Evolutionary conservation across 2,329 filamentous ascomycete species (phyloP).

Genomic region (Aspergillus carbonarius): DNA sequence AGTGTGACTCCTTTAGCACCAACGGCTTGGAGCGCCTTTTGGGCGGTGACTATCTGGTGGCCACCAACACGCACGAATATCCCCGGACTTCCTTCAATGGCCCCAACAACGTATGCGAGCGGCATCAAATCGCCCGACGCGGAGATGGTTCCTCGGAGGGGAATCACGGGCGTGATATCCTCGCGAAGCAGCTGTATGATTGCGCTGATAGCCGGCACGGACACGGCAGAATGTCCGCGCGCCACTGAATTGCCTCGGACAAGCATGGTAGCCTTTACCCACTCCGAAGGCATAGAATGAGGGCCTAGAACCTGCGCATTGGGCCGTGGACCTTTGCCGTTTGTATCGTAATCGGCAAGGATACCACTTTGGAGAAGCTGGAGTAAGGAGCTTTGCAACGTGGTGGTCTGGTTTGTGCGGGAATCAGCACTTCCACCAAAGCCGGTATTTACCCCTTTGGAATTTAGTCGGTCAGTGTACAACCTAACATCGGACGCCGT

Average conservation of each 20-base stretch:
- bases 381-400: constrained; percentile 56
- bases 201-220: not conserved
- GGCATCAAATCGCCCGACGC: constrained; percentile 40
- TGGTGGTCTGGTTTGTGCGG: constrained; percentile 50
- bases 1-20: constrained; percentile 35
- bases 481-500: too few relatives aligned
- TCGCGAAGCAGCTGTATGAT: constrained; percentile 10
- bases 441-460: constrained; percentile 62
- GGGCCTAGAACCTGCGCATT: not conserved
- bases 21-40: constrained; percentile 31
- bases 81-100: constrained; percentile 35
- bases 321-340: not conserved
- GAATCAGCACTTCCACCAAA: constrained; percentile 65
- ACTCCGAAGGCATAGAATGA: constrained; percentile 48
- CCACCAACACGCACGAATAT: constrained; percentile 36
- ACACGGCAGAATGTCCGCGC: constrained; percentile 5
- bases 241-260: constrained; percentile 3
- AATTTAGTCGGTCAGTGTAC: not conserved
- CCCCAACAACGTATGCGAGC: constrained; percentile 34
- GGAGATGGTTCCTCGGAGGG: constrained; percentile 35
- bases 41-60: constrained; percentile 33
- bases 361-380: constrained; percentile 56
- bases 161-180: constrained; percentile 29
- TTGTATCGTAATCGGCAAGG: constrained; percentile 28
- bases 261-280: constrained; percentile 38